Evolutionary conservation across 1,284 basidiomycete species (phyloP).

Genomic region (Erythrobasidium hasegawianum): DNA sequence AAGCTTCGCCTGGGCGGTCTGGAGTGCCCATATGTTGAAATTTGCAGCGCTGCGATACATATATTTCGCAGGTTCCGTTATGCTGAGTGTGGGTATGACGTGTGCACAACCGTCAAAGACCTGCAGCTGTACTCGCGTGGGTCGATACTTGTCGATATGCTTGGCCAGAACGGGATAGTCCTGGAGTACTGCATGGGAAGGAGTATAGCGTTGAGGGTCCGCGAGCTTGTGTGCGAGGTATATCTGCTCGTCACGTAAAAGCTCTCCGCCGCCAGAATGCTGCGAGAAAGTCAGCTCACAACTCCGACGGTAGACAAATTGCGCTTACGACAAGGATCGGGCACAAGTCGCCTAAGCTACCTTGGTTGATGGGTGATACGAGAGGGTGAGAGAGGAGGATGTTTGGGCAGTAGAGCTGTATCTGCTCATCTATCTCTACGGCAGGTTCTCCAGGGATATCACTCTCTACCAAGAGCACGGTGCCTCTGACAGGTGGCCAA

Average conservation of each 20-base stretch:
- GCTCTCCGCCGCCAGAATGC: conserved; percentile 53
- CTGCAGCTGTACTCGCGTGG: conserved; percentile 54
- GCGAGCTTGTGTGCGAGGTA: conserved; percentile 55
- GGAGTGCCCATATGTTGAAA: conserved; percentile 41
- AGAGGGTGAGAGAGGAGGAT: conserved; percentile 54
- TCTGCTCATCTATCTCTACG: conserved; percentile 49
- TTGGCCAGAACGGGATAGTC: conserved; percentile 50
- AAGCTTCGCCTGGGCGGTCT: conserved; percentile 33
- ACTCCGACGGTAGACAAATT: background rate
- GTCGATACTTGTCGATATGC: conserved; percentile 50
- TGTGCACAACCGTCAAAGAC: conserved; percentile 51
- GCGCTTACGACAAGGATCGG: conserved; percentile 53
- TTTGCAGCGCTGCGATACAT: conserved; percentile 43
- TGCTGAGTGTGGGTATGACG: conserved; percentile 50
- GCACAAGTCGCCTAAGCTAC: conserved; percentile 55
- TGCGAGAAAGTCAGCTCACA: conserved; percentile 17
- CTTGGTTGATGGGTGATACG: conserved; percentile 55
- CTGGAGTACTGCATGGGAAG: conserved; percentile 48
- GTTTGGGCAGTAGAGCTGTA: conserved; percentile 56
- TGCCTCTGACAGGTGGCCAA: conserved; percentile 23
- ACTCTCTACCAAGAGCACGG: background rate
- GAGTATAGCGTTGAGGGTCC: conserved; percentile 50
- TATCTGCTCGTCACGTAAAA: conserved; percentile 52
- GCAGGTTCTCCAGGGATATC: conserved; percentile 24
- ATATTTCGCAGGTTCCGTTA: conserved; percentile 48